These are phyloP conservation scores for Sugiyamaella smithiae DNA, from an alignment of 805 yeast genomes.

Conservation along the genomic window DNA sequence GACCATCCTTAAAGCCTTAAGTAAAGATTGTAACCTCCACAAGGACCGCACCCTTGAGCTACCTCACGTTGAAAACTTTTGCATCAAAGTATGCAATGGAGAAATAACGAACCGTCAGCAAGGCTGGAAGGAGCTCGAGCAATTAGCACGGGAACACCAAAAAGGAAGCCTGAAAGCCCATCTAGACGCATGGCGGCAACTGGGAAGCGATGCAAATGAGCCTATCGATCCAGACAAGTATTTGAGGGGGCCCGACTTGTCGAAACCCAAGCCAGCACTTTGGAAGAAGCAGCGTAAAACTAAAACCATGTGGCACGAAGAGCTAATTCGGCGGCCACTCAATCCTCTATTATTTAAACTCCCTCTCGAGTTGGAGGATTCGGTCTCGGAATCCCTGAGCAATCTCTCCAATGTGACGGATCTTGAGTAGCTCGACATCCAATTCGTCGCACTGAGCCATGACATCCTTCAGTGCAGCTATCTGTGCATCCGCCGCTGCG, in stretches of 20 bases:
- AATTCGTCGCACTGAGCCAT: constrained; percentile 47
- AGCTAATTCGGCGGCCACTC: not conserved
- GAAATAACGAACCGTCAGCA: not conserved
- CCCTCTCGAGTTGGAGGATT: constrained; percentile 37
- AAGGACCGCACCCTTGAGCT: not conserved
- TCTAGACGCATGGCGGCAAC: not conserved
- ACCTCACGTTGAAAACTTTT: not conserved
- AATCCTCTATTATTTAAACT: constrained; percentile 13
- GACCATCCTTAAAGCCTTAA: not conserved
- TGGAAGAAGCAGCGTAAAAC: constrained; percentile 1
- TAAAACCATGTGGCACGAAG: not conserved
- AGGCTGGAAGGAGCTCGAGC: not conserved
- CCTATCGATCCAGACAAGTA: not conserved
- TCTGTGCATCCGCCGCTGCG: constrained; percentile 23
- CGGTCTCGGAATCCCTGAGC: constrained; percentile 43
- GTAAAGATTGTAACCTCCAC: constrained; percentile 3
- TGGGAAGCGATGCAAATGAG: not conserved
- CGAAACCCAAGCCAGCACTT: not conserved
- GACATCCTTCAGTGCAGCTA: constrained; percentile 38
- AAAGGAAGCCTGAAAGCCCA: not conserved
- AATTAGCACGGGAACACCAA: not conserved
- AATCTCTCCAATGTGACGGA: constrained; percentile 49
- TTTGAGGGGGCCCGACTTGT: not conserved
- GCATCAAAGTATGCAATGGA: not conserved
- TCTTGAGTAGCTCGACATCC: constrained; percentile 50